A percentile compares a stretch with the other conserved stretches of the same genome.
Conservation (phyloP, 768 basidiomycete genomes). For the Calocybe gangraenosa region DNA sequence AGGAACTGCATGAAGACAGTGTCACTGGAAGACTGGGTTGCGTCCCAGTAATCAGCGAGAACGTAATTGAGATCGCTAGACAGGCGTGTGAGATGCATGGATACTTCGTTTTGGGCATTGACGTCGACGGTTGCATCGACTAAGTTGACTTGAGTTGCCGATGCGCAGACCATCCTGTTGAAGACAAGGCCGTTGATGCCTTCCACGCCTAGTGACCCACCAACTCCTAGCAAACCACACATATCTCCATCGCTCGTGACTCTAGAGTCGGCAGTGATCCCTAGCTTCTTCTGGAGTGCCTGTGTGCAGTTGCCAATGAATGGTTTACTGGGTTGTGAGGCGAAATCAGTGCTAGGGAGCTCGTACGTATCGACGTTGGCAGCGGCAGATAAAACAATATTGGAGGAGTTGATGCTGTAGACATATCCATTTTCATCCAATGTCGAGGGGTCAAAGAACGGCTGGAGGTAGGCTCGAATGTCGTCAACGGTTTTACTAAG, state of each 20-base stretch:
- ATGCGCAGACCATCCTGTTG: conserved; percentile 16
- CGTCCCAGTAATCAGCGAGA: conserved; percentile 8
- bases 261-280: neutral
- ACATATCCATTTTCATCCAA: conserved; percentile 9
- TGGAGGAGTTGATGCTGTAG: conserved; percentile 10
- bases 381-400: neutral
- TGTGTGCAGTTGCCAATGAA: conserved; percentile 14
- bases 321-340: neutral
- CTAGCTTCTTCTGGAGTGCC: conserved; percentile 4
- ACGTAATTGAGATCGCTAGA: conserved; percentile 16
- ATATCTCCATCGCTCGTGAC: conserved; percentile 2
- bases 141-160: conserved; percentile 18
- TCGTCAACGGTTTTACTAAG: conserved; percentile 17
- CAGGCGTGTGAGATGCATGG: conserved; percentile 11
- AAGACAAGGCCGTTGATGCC: neutral
- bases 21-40: neutral
- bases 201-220: conserved; percentile 6
- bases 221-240: conserved; percentile 13
- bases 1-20: conserved; percentile 3
- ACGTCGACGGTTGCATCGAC: conserved; percentile 13
- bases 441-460: conserved; percentile 18
- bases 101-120: neutral
- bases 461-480: conserved; percentile 14
- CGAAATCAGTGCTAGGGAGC: neutral
- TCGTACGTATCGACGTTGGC: conserved; percentile 6